Base-by-base conservation (phyloP, 192 early-diverging fungal species). In the Entomortierella beljakovae region DNA sequence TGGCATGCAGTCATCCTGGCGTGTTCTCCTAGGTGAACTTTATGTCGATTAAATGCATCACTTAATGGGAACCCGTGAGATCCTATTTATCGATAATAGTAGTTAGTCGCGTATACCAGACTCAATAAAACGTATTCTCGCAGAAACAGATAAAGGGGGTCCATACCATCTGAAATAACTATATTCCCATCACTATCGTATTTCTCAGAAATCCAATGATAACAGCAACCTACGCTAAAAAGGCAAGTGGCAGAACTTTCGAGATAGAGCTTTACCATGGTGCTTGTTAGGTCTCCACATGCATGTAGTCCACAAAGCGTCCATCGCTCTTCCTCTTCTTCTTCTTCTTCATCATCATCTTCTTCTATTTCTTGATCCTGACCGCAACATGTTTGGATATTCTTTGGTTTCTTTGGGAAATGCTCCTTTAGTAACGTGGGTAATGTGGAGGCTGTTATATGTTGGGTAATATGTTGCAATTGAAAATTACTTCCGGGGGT, bases 151-250 rank as follows among this genome's bases (percentile, higher is more conserved):
- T 32, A 6, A 35, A 35, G 33, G 22, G 25, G 23, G 2, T 26
- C 1, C 22, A n/a, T 73, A 73, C 74, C 74, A 25, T 77, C 74
- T 18, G 42, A 28, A 16, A 77, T 57, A 22, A 38, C 66, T 22
- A 77, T 62, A 33, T 69, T 68, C n/a, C 74, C 74, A 2, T 68
- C 74, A 26, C 51, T 68, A 37, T 77, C 66, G 20, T 63, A 77
- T 26, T 61, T 59, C 49, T 94, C 92, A 0, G 92, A 84, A 18
- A 96, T 81, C 67, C 83, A 85, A 81, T 97, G 93, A 73, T 97
- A 96, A 80, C 95, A 97, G 85, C 95, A 95, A 11, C 92, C 91
- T 13, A 94, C 92, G 50, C 86, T 84, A 16, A 90, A 91, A 37
- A 94, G 70, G 16, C 83, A 81, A 11, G 76, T 81, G 10, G 88